Base-by-base conservation (phyloP, 495 filamentous ascomycete genomes). In the Thozetella sp. region DNA sequence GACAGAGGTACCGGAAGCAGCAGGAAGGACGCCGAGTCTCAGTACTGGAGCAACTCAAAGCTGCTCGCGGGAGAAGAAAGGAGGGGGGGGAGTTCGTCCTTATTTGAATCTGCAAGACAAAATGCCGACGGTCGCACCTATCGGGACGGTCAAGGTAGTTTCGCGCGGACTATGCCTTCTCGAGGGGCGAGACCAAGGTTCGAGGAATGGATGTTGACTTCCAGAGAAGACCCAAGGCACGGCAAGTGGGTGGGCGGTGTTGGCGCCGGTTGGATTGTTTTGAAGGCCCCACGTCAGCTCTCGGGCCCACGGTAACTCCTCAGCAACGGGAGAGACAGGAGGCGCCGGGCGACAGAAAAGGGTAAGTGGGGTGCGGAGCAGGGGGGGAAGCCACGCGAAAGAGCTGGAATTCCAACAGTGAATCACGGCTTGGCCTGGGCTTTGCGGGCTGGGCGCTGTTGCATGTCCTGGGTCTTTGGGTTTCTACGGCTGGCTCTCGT, bases 191-290 rank as follows among this genome's bases (percentile, higher is more conserved):
- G 43, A n/a, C 20, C 9, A 19, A 48, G n/a, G n/a, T 48, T 48
- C 43, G 43, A 48, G 43, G 43, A 48, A 48, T 20, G 43, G 43
- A 48, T 48, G 43, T 48, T 48, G 43, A 48, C 43, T 48, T 48
- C 43, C 43, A 48, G n/a, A 11, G 43, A 20, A n/a, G 20, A n/a
- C 11, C 43, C 10, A 48, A 3, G 10, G 22, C 25, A 34, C 27
- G 52, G 52, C 52, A 22, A 34, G 25, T 54, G 52, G 27, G 52
- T 19, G n/a, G n/a, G 25, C 2, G 2, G n/a, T 17, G 22, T 34
- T 54, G 52, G 25, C 27, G 25, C 25, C 52, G 52, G 52, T 25
- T n/a, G n/a, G 43, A 48, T 48, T 48, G 43, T 48, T 48, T 48
- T 48, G 43, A 48, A 48, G 3, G 43, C 43, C 43, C 43, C 43